A percentile compares a stretch with the other conserved stretches of the same genome.
Conservation (phyloP, 768 basidiomycete genomes). For the Pleurotus tuoliensis region DNA sequence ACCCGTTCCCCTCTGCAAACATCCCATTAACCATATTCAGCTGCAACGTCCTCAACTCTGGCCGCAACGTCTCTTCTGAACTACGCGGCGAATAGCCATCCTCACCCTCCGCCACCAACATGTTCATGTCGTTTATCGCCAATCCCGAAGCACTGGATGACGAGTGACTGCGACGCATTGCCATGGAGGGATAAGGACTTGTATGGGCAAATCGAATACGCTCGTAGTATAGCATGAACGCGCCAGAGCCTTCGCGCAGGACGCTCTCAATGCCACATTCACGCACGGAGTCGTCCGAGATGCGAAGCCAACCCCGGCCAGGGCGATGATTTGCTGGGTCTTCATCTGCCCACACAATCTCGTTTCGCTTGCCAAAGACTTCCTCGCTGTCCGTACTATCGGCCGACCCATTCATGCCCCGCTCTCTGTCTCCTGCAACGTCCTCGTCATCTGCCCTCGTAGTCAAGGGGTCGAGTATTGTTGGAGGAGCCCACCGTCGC, state of each 20-base stretch:
- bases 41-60: conserved; percentile 40
- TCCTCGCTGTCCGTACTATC: conserved; percentile 8
- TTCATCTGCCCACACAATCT: conserved; percentile 55
- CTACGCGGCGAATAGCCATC: conserved; percentile 27
- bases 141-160: conserved; percentile 13
- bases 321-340: conserved; percentile 25
- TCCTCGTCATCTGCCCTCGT: conserved; percentile 38
- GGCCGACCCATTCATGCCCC: conserved; percentile 12
- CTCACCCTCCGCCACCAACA: background rate
- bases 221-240: conserved; percentile 97
- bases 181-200: conserved; percentile 8
- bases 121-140: conserved; percentile 12
- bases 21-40: conserved; percentile 25
- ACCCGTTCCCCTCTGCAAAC: conserved; percentile 24
- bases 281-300: conserved; percentile 80
- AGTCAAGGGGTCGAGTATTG: conserved; percentile 30
- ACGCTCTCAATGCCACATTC: conserved; percentile 76
- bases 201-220: conserved; percentile 27
- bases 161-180: conserved; percentile 2
- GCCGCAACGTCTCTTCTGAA: conserved; percentile 66
- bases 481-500: conserved; percentile 37
- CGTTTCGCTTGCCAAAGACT: conserved; percentile 17
- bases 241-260: conserved; percentile 65
- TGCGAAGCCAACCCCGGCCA: conserved; percentile 79
- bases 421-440: conserved; percentile 17